A percentile compares a stretch with the other conserved stretches of the same genome.
Evolutionary conservation across 306 rosid genomes (phyloP).

Genomic region (Trifolium fragiferum): DNA sequence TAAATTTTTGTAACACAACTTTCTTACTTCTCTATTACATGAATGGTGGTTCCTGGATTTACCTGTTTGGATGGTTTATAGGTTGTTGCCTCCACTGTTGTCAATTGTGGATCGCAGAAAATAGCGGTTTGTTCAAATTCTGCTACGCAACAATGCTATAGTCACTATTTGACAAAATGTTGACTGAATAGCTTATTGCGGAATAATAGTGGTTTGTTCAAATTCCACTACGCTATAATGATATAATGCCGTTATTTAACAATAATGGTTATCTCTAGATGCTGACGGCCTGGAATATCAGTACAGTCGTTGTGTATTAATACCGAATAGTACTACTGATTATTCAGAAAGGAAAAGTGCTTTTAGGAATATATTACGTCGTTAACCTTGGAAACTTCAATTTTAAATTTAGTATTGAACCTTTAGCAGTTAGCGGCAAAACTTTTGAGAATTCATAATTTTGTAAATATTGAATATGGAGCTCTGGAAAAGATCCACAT

Average conservation of each 20-base stretch:
- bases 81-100: constrained; percentile 10
- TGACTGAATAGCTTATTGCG: background rate
- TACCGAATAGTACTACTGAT: background rate
- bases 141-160: background rate
- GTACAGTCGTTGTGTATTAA: background rate
- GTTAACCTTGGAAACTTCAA: background rate
- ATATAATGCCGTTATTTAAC: background rate
- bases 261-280: background rate
- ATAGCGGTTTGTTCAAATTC: background rate
- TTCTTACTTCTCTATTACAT: constrained; percentile 8
- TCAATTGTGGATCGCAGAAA: background rate
- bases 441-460: background rate
- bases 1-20: constrained; percentile 8
- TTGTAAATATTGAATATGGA: background rate
- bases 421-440: background rate
- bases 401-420: background rate
- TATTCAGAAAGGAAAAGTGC: constrained; percentile 31
- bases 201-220: background rate
- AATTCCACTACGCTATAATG: background rate
- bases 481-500: background rate
- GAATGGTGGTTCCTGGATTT: constrained; percentile 37
- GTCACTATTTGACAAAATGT: background rate
- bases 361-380: background rate
- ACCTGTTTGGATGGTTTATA: constrained; percentile 11
- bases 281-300: constrained; percentile 12